Conservation (phyloP, 768 basidiomycete species). For the Termitomyces sp. region DNA sequence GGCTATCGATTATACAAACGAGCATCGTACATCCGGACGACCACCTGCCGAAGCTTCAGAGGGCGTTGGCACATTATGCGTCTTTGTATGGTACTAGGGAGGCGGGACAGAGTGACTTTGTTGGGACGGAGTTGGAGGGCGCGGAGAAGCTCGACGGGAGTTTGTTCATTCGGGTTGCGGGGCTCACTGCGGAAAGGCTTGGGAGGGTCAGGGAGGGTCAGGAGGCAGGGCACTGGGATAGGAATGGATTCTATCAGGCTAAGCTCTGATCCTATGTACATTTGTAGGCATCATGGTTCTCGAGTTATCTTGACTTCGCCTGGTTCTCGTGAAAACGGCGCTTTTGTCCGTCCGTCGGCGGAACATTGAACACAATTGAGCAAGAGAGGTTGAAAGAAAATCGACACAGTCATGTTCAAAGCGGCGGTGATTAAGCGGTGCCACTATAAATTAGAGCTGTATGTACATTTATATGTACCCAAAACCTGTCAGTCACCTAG, state of each 20-base stretch:
- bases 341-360: too few species aligned
- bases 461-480: too few species aligned
- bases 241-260: conserved; percentile 14
- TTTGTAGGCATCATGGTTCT: too few species aligned
- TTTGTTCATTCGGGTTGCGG: conserved; percentile 49
- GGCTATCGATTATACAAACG: conserved; percentile 53
- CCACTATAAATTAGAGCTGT: too few species aligned
- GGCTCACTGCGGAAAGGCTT: conserved; percentile 29
- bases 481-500: too few species aligned
- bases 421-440: too few species aligned
- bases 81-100: conserved; percentile 26
- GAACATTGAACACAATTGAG: too few species aligned
- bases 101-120: conserved; percentile 16
- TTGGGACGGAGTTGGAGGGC: conserved; percentile 34
- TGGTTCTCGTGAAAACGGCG: too few species aligned
- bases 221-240: conserved; percentile 13
- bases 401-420: too few species aligned
- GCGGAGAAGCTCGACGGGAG: conserved; percentile 48
- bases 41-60: conserved; percentile 32
- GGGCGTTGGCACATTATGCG: conserved; percentile 24
- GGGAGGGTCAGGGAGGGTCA: conserved; percentile 24
- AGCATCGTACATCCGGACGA: conserved; percentile 58
- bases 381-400: too few species aligned
- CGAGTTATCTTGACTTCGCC: too few species aligned
- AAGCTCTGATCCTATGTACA: background rate